phyloP scores from a whole-genome alignment of 331 rosid species.

The Spiraea crenata region DNA sequence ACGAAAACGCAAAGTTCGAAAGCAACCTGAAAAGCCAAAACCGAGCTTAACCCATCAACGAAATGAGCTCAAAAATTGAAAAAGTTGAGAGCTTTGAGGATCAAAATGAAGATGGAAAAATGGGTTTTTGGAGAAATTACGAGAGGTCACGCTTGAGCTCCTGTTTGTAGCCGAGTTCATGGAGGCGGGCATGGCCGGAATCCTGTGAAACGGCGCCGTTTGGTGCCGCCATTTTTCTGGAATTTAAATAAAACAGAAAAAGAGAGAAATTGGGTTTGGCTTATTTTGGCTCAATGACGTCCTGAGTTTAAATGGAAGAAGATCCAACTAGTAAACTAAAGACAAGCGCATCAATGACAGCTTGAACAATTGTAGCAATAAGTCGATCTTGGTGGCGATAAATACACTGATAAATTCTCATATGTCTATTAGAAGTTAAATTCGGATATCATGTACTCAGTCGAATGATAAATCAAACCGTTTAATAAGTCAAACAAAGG shows the following conservation, averaged over 20 bases:
- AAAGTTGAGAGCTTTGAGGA: no score
- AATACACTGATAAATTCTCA: no score
- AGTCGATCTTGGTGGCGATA: no score
- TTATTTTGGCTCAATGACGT: background rate
- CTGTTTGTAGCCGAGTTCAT: constrained; percentile 93
- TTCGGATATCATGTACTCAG: no score
- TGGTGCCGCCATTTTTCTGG: constrained; percentile 22
- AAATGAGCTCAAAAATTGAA: no score
- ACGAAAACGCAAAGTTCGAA: constrained; percentile 88
- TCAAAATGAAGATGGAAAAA: no score
- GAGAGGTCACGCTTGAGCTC: constrained; percentile 98
- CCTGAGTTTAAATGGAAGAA: no score
- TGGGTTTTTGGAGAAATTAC: constrained; percentile 31
- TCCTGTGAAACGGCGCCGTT: constrained; percentile 44
- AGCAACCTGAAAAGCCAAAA: constrained; percentile 54
- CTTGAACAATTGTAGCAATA: no score
- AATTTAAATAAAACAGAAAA: background rate
- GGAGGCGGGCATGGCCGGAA: constrained; percentile 85
- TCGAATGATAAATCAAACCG: no score
- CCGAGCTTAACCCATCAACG: background rate
- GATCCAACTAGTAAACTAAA: no score
- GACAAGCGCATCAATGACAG: no score
- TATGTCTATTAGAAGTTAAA: no score
- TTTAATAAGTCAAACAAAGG: background rate
- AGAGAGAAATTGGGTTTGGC: background rate